phyloP scores from a whole-genome alignment of 2,329 filamentous ascomycete species.

The Endoconidiophora laricicola region DNA sequence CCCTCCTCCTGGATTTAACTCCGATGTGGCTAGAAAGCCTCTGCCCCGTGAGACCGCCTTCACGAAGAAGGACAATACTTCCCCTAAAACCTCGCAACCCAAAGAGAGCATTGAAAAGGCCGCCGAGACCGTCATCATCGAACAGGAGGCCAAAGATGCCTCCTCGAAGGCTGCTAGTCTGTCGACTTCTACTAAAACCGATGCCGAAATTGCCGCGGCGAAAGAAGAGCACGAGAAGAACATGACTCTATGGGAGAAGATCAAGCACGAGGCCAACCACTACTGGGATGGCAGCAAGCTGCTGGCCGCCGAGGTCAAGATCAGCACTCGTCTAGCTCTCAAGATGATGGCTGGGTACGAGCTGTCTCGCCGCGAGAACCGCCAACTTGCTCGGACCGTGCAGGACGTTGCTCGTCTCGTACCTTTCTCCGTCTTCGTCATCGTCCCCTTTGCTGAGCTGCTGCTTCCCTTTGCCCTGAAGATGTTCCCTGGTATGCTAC shows the following conservation, averaged over 20 bases:
- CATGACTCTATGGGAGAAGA: slow-evolving; percentile 73
- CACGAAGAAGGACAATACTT: slow-evolving; percentile 18
- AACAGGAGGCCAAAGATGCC: slow-evolving; percentile 17
- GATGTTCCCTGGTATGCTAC: slow-evolving; percentile 92
- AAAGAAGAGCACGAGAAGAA: slow-evolving; percentile 61
- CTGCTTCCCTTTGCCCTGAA: slow-evolving; percentile 81
- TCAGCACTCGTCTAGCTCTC: slow-evolving; percentile 76
- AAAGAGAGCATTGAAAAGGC: slow-evolving; percentile 21
- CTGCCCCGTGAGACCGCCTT: slow-evolving; percentile 34
- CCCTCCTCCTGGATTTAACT: slow-evolving; percentile 74
- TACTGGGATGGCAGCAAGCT: slow-evolving; percentile 99
- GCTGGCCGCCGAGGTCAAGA: slow-evolving; percentile 77
- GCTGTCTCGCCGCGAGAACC: slow-evolving; percentile 79
- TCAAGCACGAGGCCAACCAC: slow-evolving; percentile 85
- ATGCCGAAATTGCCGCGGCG: slow-evolving; percentile 31
- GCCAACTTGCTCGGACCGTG: slow-evolving; percentile 83
- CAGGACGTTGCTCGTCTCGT: slow-evolving; percentile 85
- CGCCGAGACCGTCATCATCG: slow-evolving; percentile 11
- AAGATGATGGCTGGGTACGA: slow-evolving; percentile 99
- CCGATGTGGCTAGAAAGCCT: slow-evolving; percentile 78
- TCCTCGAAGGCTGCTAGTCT: slow-evolving; percentile 17
- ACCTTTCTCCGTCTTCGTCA: slow-evolving; percentile 91
- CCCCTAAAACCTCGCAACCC: slow-evolving; percentile 5
- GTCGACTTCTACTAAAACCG: slow-evolving; percentile 21
- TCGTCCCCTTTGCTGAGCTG: slow-evolving; percentile 89